These are phyloP conservation scores for Tephrocybe sp. DNA, from an alignment of 768 basidiomycete species.

Conservation along the genomic window DNA sequence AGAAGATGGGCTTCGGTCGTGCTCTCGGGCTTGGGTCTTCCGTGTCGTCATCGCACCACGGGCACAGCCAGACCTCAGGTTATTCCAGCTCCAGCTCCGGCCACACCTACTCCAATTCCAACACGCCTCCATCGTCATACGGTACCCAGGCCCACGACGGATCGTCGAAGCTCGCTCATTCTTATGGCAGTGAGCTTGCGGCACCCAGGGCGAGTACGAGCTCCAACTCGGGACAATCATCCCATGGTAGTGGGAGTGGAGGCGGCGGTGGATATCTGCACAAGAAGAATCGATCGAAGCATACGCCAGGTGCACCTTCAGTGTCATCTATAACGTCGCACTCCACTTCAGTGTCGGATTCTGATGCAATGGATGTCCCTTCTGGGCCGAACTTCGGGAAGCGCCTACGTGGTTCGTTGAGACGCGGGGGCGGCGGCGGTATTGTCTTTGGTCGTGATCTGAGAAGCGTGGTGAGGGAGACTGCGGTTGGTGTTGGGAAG, in stretches of 20 bases:
- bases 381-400: slow-evolving; percentile 55
- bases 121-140: slow-evolving; percentile 38
- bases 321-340: slow-evolving; percentile 44
- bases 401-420: slow-evolving; percentile 54
- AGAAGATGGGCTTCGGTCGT: slow-evolving; percentile 60
- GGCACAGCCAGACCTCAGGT: slow-evolving; percentile 26
- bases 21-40: slow-evolving; percentile 51
- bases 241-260: not conserved
- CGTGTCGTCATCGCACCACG: slow-evolving; percentile 33
- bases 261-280: slow-evolving; percentile 5
- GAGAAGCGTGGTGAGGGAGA: slow-evolving; percentile 52
- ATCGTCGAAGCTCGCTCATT: slow-evolving; percentile 20
- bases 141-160: slow-evolving; percentile 5
- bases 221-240: slow-evolving; percentile 17
- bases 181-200: slow-evolving; percentile 5
- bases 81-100: slow-evolving; percentile 37
- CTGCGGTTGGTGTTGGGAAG: slow-evolving; percentile 41
- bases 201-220: slow-evolving; percentile 14
- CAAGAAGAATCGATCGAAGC: slow-evolving; percentile 39
- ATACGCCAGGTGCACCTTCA: slow-evolving; percentile 64
- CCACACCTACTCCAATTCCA: slow-evolving; percentile 3
- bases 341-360: slow-evolving; percentile 21
- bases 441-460: slow-evolving; percentile 71
- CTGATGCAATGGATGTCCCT: slow-evolving; percentile 35
- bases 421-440: slow-evolving; percentile 30